Base-by-base conservation (phyloP, 345 rosid genomes). In the Trapa bicornis region DNA sequence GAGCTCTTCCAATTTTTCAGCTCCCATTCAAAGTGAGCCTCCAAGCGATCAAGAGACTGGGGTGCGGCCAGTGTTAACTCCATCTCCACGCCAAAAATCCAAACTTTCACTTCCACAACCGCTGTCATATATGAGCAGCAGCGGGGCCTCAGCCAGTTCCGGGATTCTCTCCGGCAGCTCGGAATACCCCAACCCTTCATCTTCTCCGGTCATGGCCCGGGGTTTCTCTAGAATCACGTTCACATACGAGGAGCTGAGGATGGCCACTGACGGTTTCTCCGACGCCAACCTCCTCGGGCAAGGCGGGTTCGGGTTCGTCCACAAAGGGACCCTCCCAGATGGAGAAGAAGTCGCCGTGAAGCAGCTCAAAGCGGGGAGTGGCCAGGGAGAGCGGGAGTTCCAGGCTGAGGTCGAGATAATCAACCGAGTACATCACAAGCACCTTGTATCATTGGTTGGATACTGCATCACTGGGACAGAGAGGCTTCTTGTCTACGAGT, bases 281-380 rank as follows among this genome's bases (percentile, higher is more conserved):
- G 85, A 79, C 4, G 76, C 90, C 4, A 88, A 88, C 67, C 81
- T 84, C 56, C 77, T 88, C 0, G 89, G 95, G 17, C 84, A 84
- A 78, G 95, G 95, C 0, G 91, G 95, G 56, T 86, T 84, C 15
- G 87, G 91, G 14, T 80, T 76, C n/a, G 95, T 84, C 72, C 85
- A 86, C 72, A 88, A 65, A 63, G 95, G 95, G 67, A 77, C 83
- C 38, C 82, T 88, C 54, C 83, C 89, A 14, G 78, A 80, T 71
- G 87, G 88, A 35, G 80, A 83, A 72, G 89, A 74, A 67, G 85
- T 88, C 2, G 95, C 91, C 0, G 70, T 88, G 57, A 88, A 88
- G 77, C 86, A 76, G 70, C 79, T 88, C 65, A 88, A 83, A 74
- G 77, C 77, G 50, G 89, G 87, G 53, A 83, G 87, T 47, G 87